These are phyloP conservation scores for Apophysomyces trapeziformis DNA, from an alignment of 371 early-diverging fungal genomes.

Conservation along the genomic window DNA sequence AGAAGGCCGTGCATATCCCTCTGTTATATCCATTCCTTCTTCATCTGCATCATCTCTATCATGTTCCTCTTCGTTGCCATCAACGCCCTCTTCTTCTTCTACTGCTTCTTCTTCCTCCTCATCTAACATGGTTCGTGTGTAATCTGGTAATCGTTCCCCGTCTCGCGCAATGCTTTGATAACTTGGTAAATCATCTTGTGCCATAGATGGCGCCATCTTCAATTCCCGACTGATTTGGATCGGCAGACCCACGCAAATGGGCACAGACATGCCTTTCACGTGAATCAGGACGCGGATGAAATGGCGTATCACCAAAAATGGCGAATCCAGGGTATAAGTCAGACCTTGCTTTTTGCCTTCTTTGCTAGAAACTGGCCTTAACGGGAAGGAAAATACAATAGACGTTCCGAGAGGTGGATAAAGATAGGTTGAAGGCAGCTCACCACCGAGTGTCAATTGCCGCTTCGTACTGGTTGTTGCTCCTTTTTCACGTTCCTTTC, in stretches of 20 bases:
- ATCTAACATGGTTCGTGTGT: conserved; percentile 13
- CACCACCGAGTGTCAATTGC: conserved; percentile 19
- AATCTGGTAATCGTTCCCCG: conserved; percentile 35
- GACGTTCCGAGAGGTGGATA: conserved; percentile 34
- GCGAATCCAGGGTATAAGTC: conserved; percentile 38
- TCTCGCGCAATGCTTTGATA: conserved; percentile 31
- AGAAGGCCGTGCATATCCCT: background rate
- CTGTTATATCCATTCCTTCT: background rate
- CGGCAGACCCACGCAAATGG: conserved; percentile 39
- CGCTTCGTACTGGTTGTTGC: conserved; percentile 22
- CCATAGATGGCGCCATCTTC: background rate
- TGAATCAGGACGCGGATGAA: conserved; percentile 34
- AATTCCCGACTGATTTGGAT: conserved; percentile 26
- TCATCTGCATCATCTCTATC: background rate
- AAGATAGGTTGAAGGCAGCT: conserved; percentile 32
- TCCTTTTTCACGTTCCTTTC: conserved; percentile 8
- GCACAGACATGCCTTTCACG: conserved; percentile 9
- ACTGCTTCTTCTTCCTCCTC: background rate
- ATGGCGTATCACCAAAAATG: conserved; percentile 34
- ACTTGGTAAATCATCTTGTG: conserved; percentile 26
- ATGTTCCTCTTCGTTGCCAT: background rate
- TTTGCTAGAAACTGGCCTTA: background rate
- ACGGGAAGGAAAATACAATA: conserved; percentile 38
- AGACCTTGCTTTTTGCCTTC: background rate
- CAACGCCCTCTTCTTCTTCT: background rate